Base-by-base conservation (phyloP, 768 basidiomycete species). In the Tricholoma furcatifolium region DNA sequence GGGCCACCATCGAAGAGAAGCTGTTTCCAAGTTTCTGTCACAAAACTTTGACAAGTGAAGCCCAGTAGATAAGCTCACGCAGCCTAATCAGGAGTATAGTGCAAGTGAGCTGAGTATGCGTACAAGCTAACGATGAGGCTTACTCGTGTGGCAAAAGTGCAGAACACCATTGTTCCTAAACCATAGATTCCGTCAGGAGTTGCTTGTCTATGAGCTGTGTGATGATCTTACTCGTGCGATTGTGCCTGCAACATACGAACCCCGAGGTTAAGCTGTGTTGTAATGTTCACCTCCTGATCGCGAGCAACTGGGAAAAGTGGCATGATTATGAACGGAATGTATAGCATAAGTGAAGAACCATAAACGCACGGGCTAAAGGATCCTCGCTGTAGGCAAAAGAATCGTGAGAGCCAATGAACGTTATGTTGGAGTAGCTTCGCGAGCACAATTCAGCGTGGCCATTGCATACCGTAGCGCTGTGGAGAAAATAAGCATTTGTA, bases 121-220 rank as follows among this genome's bases (percentile, higher is more conserved):
- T 9, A 30, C 10, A 6, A 1, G 7, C 3, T 2, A 31, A 31
- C 14, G 5, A n/a, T 21, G 2, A 27, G 18, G 24, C 56, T 21
- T 60, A 83, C 76, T 81, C 4, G 83, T 83, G 62, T 89, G 87
- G 61, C 87, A 89, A 60, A 89, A 83, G 59, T 81, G 81, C 4
- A 88, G 68, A 1, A 70, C 72, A 3, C 73, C 74, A 49, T 77
- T 30, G 2, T 56, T 38, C 51, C 58, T 59, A 27, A 8, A 44
- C 17, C 1, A 12, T 40, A 8, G 2, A 3, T 38, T 38, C 6
- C 31, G 32, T 32, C n/a, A 27, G 11, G 2, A 34, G n/a, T 6
- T n/a, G n/a, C n/a, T 31, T 31, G 20, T 23, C 21, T 11, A 0
- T 23, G 10, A 18, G 17, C 24, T n/a, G 18, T 9, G 35, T 6